phyloP scores from a whole-genome alignment of 768 basidiomycete species.

The Albatrellus ellisii region DNA sequence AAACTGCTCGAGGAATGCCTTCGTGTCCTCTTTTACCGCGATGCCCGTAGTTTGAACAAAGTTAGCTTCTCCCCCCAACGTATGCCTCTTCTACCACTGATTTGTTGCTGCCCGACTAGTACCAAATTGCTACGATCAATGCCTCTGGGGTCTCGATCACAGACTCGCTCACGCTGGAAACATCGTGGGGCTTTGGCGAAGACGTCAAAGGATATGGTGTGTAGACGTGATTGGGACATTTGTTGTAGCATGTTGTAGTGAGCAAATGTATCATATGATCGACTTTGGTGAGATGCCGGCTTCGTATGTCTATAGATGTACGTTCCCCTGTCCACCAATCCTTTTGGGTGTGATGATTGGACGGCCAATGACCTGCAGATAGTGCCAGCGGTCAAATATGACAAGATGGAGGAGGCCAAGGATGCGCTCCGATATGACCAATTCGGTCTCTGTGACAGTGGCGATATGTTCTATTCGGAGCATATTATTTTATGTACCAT shows the following conservation, averaged over 20 bases:
- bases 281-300: too few species aligned
- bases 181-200: constrained; percentile 89
- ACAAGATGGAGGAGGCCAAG: too few species aligned
- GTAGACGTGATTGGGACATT: constrained; percentile 43
- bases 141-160: constrained; percentile 65
- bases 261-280: constrained; percentile 2
- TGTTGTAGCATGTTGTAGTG: neutral
- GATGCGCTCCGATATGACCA: too few species aligned
- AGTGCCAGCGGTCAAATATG: too few species aligned
- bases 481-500: too few species aligned
- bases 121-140: constrained; percentile 88
- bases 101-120: constrained; percentile 50
- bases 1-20: constrained; percentile 75
- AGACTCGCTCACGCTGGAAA: constrained; percentile 61
- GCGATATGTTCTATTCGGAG: too few species aligned
- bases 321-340: too few species aligned
- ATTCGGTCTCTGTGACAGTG: too few species aligned
- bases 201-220: constrained; percentile 83
- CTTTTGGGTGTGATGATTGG: too few species aligned
- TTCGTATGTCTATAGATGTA: too few species aligned
- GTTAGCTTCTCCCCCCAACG: constrained; percentile 25
- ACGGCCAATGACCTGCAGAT: too few species aligned
- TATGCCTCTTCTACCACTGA: neutral
- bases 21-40: constrained; percentile 92
- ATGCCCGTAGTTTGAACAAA: constrained; percentile 93